Conservation (phyloP, 306 rosid genomes). For the Casuarina equisetifolia region DNA sequence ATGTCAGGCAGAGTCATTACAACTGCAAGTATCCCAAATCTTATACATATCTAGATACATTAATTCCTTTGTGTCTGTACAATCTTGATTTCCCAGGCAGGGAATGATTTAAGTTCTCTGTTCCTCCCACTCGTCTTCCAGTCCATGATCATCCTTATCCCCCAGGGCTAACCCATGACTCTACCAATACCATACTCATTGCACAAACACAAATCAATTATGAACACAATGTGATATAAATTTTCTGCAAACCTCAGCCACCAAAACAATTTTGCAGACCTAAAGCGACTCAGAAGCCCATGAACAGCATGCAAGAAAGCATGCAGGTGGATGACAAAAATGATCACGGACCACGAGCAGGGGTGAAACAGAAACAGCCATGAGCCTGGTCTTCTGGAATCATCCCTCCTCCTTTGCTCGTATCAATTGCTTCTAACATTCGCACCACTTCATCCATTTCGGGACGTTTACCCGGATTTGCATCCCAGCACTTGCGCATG, state of each 20-base stretch:
- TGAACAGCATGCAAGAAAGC: conserved; percentile 2
- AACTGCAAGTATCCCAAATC: too few relatives aligned
- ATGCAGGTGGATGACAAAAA: background rate
- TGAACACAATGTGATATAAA: conserved; percentile 5
- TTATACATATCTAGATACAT: background rate
- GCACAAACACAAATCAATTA: conserved; percentile 3
- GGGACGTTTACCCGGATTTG: conserved; percentile 52
- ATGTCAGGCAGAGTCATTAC: too few relatives aligned
- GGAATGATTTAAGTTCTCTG: background rate
- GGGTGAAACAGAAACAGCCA: conserved; percentile 50
- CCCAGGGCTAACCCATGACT: background rate
- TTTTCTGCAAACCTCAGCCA: conserved; percentile 2
- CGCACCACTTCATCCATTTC: conserved; percentile 69
- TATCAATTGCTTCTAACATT: conserved; percentile 68
- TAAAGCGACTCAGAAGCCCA: background rate
- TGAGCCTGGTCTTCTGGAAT: conserved; percentile 46
- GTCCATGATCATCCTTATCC: background rate
- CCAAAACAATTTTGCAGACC: background rate
- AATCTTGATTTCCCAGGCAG: background rate
- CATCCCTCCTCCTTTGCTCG: conserved; percentile 78
- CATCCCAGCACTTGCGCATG: conserved; percentile 71
- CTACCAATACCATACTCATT: conserved; percentile 1
- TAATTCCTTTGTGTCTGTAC: background rate
- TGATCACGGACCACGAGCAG: conserved; percentile 56
- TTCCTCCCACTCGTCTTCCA: background rate